Conservation (phyloP, 306 rosid species). For the Ceratonia siliqua region DNA sequence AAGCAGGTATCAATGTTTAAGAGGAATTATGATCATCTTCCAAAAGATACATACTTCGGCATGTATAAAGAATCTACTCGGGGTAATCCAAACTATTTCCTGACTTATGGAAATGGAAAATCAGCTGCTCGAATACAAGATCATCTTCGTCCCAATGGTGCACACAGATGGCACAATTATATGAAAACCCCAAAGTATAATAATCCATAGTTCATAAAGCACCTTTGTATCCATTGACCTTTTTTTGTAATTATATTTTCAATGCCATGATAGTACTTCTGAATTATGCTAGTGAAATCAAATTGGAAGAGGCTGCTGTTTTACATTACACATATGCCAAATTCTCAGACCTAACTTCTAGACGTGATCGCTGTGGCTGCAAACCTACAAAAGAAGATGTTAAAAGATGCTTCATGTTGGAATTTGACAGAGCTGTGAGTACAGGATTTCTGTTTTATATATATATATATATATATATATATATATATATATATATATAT, state of each 20-base stretch:
- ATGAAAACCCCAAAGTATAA: slow-evolving; percentile 92
- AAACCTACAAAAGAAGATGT: slow-evolving; percentile 95
- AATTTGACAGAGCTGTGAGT: slow-evolving; percentile 96
- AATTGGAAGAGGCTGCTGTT: slow-evolving; percentile 98
- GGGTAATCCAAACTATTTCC: slow-evolving; percentile 92
- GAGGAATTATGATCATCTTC: slow-evolving; percentile 93
- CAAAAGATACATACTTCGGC: slow-evolving; percentile 93
- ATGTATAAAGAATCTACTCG: slow-evolving; percentile 89
- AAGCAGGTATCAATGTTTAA: slow-evolving; percentile 90
- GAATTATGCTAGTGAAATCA: slow-evolving; percentile 71
- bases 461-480: not conserved
- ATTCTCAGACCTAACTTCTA: slow-evolving; percentile 91
- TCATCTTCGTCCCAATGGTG: slow-evolving; percentile 98
- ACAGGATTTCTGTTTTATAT: not conserved
- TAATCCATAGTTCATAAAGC: not conserved
- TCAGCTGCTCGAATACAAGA: slow-evolving; percentile 87
- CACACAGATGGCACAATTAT: slow-evolving; percentile 99
- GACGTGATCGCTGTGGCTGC: slow-evolving; percentile 97
- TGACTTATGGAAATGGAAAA: slow-evolving; percentile 98
- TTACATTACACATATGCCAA: slow-evolving; percentile 93
- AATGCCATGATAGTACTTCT: slow-evolving; percentile 31
- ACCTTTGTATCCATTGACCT: slow-evolving; percentile 8
- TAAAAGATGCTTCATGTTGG: slow-evolving; percentile 99
- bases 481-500: not conserved
- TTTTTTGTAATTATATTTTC: not conserved